Percentiles rank a stretch among this genome's conserved stretches.
Evolutionary conservation across 768 basidiomycete species (phyloP).

Genomic region (Pleurotus eryngii): DNA sequence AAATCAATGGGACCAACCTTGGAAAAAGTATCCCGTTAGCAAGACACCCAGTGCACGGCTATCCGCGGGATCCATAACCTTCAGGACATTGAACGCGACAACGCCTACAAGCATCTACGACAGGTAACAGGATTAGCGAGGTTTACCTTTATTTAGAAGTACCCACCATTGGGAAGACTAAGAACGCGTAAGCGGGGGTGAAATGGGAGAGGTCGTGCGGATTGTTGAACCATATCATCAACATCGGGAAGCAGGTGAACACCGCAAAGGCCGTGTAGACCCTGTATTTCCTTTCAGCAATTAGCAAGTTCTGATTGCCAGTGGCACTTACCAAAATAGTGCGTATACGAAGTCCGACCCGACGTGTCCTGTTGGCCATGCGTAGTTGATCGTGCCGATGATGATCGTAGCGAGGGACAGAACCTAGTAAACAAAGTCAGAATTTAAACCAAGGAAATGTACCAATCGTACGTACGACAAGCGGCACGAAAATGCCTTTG

Average conservation of each 20-base stretch:
- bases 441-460: neutral
- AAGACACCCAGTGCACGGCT: slow-evolving; percentile 38
- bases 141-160: neutral
- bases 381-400: slow-evolving; percentile 46
- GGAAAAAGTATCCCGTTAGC: slow-evolving; percentile 44
- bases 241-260: slow-evolving; percentile 41
- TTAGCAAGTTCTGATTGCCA: neutral
- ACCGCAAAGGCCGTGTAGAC: slow-evolving; percentile 36
- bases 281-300: slow-evolving; percentile 22
- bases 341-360: slow-evolving; percentile 32
- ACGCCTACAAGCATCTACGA: slow-evolving; percentile 45
- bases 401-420: slow-evolving; percentile 47
- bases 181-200: slow-evolving; percentile 31
- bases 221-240: slow-evolving; percentile 48
- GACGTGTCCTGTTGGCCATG: slow-evolving; percentile 33
- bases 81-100: slow-evolving; percentile 42
- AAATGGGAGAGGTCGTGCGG: slow-evolving; percentile 43
- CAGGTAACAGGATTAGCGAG: neutral
- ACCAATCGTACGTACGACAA: slow-evolving; percentile 15
- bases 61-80: slow-evolving; percentile 32
- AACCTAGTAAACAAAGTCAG: slow-evolving; percentile 23
- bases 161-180: slow-evolving; percentile 35
- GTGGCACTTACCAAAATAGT: slow-evolving; percentile 38
- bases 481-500: slow-evolving; percentile 41
- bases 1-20: slow-evolving; percentile 24